These are phyloP conservation scores for Penicillium malachiteum DNA, from an alignment of 495 filamentous ascomycete genomes.

Conservation along the genomic window DNA sequence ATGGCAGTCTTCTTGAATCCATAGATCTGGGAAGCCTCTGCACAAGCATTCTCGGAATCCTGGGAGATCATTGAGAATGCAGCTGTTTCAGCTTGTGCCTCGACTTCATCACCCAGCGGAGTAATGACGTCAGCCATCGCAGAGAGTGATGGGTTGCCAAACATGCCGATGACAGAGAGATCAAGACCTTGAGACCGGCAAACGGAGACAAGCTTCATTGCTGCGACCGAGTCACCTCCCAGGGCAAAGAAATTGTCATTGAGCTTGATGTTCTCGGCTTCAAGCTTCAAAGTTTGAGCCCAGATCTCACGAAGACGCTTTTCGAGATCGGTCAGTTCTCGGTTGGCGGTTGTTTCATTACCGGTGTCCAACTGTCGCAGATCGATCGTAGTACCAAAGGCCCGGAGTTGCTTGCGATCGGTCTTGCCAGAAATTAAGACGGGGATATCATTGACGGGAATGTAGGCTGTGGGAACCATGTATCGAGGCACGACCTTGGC, in stretches of 20 bases:
- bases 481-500: slow-evolving; percentile 39
- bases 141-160: slow-evolving; percentile 49
- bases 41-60: slow-evolving; percentile 24
- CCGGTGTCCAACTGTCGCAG: slow-evolving; percentile 30
- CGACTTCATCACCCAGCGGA: slow-evolving; percentile 6
- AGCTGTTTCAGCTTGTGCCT: slow-evolving; percentile 12
- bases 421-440: slow-evolving; percentile 45
- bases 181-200: slow-evolving; percentile 33
- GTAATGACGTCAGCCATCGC: slow-evolving; percentile 33
- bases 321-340: slow-evolving; percentile 38
- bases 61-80: slow-evolving; percentile 40
- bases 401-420: slow-evolving; percentile 39
- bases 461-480: slow-evolving; percentile 47
- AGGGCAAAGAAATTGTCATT: slow-evolving; percentile 57
- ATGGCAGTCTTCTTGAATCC: slow-evolving; percentile 31
- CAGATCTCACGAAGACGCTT: slow-evolving; percentile 41
- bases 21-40: slow-evolving; percentile 30
- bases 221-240: slow-evolving; percentile 62
- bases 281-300: slow-evolving; percentile 40
- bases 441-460: slow-evolving; percentile 40
- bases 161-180: slow-evolving; percentile 40
- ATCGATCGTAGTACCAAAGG: slow-evolving; percentile 33
- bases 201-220: slow-evolving; percentile 51
- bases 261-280: slow-evolving; percentile 27
- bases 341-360: slow-evolving; percentile 5